Base-by-base conservation (phyloP, 495 filamentous ascomycete species). In the Aspergillus avenaceus region DNA sequence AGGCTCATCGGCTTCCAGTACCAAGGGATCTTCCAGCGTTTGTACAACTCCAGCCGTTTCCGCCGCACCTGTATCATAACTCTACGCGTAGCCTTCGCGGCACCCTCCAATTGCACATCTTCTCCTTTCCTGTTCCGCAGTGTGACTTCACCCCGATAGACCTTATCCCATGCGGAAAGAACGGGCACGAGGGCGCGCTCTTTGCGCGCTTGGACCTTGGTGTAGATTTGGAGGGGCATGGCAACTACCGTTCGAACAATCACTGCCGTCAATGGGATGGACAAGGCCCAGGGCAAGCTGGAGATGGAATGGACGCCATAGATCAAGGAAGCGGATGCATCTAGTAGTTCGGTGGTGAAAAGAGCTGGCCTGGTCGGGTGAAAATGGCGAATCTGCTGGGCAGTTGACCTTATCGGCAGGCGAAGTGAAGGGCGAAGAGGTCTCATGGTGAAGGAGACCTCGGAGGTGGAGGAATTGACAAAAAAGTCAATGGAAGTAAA, bases 201-300 rank as follows among this genome's bases (percentile, higher is more conserved):
- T 70, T 54, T 73, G 55, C 53, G 60, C 18, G 45, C 73, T 59
- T 50, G 49, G 50, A 47, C 66, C 74, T 47, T 69, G 43, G 56
- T 65, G 62, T 82, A 88, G 32, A 82, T 54, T 16, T 76, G 66
- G 3, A 86, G 50, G 0, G 87, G 87, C 3, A 84, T 58, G 34
- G 82, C 80, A 55, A 85, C 60, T 26, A 71, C 43, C 25, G 76
- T 70, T 47, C 84, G 83, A 41, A 92, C 68, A 40, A 79, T 29
- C 3, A 90, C 45, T 1, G 88, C 86, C 1, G 86, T 74, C 46
- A 87, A 71, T 0, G 90, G 90, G 45, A 96, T 79, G 22, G 82
- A 77, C 8, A 79, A 57, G 41, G 65, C 82, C 90, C 90, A 95
- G 52, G 89, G 80, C 3, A 86, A 75, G 38, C 73, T 70, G 22